Percentiles rank a stretch among this genome's conserved stretches.
Conservation (phyloP, 2,329 filamentous ascomycete species). For the Talaromyces sp. region DNA sequence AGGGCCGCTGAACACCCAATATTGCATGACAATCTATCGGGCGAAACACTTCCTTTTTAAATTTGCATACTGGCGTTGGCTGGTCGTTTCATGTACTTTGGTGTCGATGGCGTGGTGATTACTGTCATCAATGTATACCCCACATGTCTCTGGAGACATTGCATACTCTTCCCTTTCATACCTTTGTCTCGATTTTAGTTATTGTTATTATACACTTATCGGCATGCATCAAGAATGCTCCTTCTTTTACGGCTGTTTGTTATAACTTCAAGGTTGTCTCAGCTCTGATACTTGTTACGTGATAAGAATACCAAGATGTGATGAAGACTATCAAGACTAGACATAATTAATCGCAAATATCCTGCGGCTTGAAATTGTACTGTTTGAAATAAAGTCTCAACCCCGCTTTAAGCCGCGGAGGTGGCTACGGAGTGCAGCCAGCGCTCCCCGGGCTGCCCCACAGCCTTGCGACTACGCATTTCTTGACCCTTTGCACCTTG, state of each 20-base stretch:
- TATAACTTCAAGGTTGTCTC: neutral
- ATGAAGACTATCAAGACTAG: neutral
- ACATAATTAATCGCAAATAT: neutral
- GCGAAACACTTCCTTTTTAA: neutral
- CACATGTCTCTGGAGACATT: neutral
- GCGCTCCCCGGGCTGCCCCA: slow-evolving; percentile 22
- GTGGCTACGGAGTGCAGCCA: slow-evolving; percentile 13
- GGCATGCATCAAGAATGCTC: neutral
- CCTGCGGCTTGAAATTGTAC: neutral
- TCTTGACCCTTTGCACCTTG: neutral
- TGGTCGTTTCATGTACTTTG: neutral
- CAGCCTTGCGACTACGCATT: neutral
- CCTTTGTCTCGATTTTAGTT: neutral
- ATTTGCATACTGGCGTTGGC: neutral
- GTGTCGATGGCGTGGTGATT: neutral
- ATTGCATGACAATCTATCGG: neutral
- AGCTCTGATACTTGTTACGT: neutral
- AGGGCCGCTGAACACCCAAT: slow-evolving; percentile 6
- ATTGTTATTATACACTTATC: neutral
- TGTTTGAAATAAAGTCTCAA: neutral
- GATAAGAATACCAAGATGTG: neutral
- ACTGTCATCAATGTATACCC: neutral
- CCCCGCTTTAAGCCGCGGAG: neutral
- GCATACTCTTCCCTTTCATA: neutral
- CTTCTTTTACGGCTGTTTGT: neutral